These are phyloP conservation scores for Dicorynia guianensis DNA, from an alignment of 306 rosid genomes.

Conservation along the genomic window DNA sequence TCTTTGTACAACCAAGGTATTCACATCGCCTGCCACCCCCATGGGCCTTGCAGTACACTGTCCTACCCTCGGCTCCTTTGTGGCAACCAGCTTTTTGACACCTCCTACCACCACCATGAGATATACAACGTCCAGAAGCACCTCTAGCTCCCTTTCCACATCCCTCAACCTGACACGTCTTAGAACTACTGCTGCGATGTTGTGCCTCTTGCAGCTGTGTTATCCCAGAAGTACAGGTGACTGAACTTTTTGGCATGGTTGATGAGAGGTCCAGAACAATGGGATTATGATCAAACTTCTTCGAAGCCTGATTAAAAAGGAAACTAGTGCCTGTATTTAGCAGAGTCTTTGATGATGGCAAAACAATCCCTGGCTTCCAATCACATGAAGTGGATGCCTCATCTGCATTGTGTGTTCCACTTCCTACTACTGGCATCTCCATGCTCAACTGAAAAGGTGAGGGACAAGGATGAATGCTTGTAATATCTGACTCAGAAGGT, in stretches of 20 bases:
- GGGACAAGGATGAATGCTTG: conserved; percentile 50
- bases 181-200: conserved; percentile 57
- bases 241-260: conserved; percentile 66
- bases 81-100: conserved; percentile 76
- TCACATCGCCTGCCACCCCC: conserved; percentile 87
- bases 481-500: conserved; percentile 63
- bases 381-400: conserved; percentile 61
- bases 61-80: conserved; percentile 87
- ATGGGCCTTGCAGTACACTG: conserved; percentile 84
- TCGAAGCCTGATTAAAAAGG: conserved; percentile 45
- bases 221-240: conserved; percentile 68
- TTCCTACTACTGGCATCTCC: conserved; percentile 45
- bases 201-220: conserved; percentile 57
- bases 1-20: conserved; percentile 77
- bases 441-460: conserved; percentile 46
- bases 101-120: conserved; percentile 88
- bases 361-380: conserved; percentile 48
- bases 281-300: conserved; percentile 35
- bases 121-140: conserved; percentile 80
- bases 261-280: conserved; percentile 52
- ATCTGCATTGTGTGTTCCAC: conserved; percentile 49
- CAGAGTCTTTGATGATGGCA: conserved; percentile 42
- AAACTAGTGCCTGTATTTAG: conserved; percentile 38
- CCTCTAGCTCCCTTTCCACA: conserved; percentile 90
- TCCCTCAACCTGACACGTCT: conserved; percentile 75